phyloP scores from a whole-genome alignment of 768 basidiomycete genomes.

The Hygrocybe coccinea region DNA sequence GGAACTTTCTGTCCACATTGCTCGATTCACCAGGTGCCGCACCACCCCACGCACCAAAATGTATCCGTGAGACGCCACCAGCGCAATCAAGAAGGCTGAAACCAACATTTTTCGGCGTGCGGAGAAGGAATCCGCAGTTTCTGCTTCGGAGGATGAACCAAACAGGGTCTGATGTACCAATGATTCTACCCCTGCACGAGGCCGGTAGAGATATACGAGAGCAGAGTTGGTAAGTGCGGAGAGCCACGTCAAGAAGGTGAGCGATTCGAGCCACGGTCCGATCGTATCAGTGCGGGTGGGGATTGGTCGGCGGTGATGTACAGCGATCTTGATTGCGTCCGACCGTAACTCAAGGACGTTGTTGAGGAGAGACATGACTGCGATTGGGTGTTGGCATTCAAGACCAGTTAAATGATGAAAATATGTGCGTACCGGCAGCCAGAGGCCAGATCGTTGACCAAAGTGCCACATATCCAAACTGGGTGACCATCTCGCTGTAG shows the following conservation, averaged over 20 bases:
- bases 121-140: not conserved
- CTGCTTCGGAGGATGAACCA: too few species aligned
- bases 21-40: slow-evolving; percentile 63
- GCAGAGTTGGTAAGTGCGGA: slow-evolving; percentile 84
- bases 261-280: slow-evolving; percentile 88
- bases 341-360: slow-evolving; percentile 88
- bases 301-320: slow-evolving; percentile 77
- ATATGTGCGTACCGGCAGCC: slow-evolving; percentile 54
- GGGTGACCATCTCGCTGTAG: slow-evolving; percentile 95
- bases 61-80: slow-evolving; percentile 85
- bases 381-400: not conserved
- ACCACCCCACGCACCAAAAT: slow-evolving; percentile 58
- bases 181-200: slow-evolving; percentile 17
- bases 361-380: slow-evolving; percentile 82
- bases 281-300: slow-evolving; percentile 87
- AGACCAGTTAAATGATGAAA: not conserved
- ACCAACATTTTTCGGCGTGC: slow-evolving; percentile 48
- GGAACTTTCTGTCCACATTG: slow-evolving; percentile 59
- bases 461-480: slow-evolving; percentile 88
- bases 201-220: slow-evolving; percentile 85
- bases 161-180: not conserved
- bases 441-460: slow-evolving; percentile 96
- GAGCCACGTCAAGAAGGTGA: slow-evolving; percentile 87
- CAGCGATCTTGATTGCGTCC: slow-evolving; percentile 93
- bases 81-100: slow-evolving; percentile 66